Evolutionary conservation across 805 yeast species (phyloP).

Genomic region (Myxozyma monticola): DNA sequence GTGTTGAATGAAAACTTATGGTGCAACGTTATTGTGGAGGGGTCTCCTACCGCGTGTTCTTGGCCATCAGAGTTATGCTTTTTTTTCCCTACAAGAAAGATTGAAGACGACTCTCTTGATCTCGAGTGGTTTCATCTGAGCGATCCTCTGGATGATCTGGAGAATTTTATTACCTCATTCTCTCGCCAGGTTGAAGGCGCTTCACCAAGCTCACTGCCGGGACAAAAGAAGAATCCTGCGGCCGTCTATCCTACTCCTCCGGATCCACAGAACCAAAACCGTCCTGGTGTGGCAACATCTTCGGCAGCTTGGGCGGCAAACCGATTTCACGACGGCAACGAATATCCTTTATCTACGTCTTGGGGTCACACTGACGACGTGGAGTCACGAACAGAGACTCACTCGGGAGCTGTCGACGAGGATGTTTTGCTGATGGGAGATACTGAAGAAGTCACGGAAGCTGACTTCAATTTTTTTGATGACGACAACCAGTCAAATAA

Average conservation of each 20-base stretch:
- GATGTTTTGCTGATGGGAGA: constrained; percentile 36
- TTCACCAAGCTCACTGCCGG: constrained; percentile 8
- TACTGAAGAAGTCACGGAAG: constrained; percentile 43
- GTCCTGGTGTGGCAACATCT: constrained; percentile 9
- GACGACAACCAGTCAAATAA: constrained; percentile 26
- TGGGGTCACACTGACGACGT: constrained; percentile 21
- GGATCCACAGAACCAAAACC: constrained; percentile 33
- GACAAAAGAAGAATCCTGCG: constrained; percentile 14
- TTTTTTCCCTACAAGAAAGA: constrained; percentile 7
- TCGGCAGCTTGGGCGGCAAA: constrained; percentile 6
- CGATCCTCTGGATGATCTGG: constrained; percentile 33
- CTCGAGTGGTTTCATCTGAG: constrained; percentile 27
- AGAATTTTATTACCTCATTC: constrained; percentile 18
- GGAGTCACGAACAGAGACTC: neutral
- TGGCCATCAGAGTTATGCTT: constrained; percentile 37
- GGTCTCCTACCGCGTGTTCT: constrained; percentile 14
- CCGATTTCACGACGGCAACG: constrained; percentile 5
- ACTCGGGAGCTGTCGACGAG: constrained; percentile 1
- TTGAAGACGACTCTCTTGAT: constrained; percentile 12
- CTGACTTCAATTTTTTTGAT: constrained; percentile 46
- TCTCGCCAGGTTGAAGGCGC: constrained; percentile 8
- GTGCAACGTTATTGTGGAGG: constrained; percentile 22
- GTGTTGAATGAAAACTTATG: constrained; percentile 20
- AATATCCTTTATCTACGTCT: constrained; percentile 8
- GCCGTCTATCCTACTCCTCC: constrained; percentile 41